A percentile compares a stretch with the other conserved stretches of the same genome.
phyloP scores from a whole-genome alignment of 2,329 filamentous ascomycete species.

The Incumbomyces delicatus region DNA sequence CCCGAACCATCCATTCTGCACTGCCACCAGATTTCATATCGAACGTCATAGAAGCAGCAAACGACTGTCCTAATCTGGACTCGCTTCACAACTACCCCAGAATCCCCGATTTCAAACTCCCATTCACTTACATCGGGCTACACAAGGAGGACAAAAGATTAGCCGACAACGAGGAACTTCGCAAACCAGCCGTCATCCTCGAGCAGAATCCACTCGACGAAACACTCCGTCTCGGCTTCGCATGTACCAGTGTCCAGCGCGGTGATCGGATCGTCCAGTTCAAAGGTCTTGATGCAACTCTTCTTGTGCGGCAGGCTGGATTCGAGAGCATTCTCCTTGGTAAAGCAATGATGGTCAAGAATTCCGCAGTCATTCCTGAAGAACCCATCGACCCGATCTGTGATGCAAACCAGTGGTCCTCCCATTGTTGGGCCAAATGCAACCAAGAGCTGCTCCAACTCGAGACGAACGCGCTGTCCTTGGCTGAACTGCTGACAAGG shows the following conservation, averaged over 20 bases:
- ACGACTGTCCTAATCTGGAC: slow-evolving; percentile 6
- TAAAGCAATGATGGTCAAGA: slow-evolving; percentile 12
- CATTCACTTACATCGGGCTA: slow-evolving; percentile 7
- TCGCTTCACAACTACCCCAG: slow-evolving; percentile 14
- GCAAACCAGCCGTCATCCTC: slow-evolving; percentile 15
- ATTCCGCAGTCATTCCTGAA: slow-evolving; percentile 9
- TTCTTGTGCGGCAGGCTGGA: slow-evolving; percentile 13
- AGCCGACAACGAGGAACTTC: slow-evolving; percentile 6
- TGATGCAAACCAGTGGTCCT: slow-evolving; percentile 1
- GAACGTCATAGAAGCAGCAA: slow-evolving; percentile 13
- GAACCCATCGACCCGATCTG: slow-evolving; percentile 10
- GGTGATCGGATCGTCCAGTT: slow-evolving; percentile 18
- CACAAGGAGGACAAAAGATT: slow-evolving; percentile 14
- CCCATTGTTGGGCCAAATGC: slow-evolving; percentile 1
- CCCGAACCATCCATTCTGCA: slow-evolving; percentile 3
- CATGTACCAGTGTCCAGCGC: slow-evolving; percentile 12
- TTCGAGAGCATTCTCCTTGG: slow-evolving; percentile 11
- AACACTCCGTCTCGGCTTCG: slow-evolving; percentile 15
- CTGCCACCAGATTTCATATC: slow-evolving; percentile 13
- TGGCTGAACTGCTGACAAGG: slow-evolving; percentile 4
- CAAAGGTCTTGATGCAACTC: slow-evolving; percentile 12
- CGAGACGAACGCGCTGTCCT: slow-evolving; percentile 3
- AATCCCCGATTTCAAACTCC: slow-evolving; percentile 7
- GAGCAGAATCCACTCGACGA: slow-evolving; percentile 11
- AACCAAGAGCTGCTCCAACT: not conserved